Percentiles rank a stretch among this genome's conserved stretches.
These are phyloP conservation scores for Letharia columbiana DNA, from an alignment of 495 filamentous ascomycete species.

Conservation along the genomic window DNA sequence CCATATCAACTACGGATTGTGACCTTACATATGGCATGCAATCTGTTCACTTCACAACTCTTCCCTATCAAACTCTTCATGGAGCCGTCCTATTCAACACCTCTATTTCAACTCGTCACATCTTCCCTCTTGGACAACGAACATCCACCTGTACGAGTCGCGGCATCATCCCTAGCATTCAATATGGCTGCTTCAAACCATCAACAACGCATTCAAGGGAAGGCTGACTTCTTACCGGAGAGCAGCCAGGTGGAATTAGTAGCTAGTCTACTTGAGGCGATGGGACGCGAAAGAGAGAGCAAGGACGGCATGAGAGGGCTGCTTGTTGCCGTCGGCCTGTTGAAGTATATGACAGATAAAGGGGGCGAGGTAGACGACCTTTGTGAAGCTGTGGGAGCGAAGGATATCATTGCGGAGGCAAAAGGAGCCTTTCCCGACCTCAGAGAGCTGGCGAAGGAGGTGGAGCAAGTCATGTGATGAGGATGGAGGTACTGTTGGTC, in stretches of 20 bases:
- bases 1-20: conserved; percentile 81
- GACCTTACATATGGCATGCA: conserved; percentile 57
- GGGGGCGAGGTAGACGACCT: conserved; percentile 67
- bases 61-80: conserved; percentile 38
- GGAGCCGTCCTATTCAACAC: conserved; percentile 23
- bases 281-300: conserved; percentile 49
- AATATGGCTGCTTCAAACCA: conserved; percentile 69
- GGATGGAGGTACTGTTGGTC: background rate
- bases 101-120: conserved; percentile 42
- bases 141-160: conserved; percentile 52
- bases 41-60: conserved; percentile 51
- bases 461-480: conserved; percentile 36
- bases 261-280: conserved; percentile 67
- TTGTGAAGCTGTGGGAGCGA: conserved; percentile 62
- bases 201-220: conserved; percentile 48
- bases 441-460: conserved; percentile 44
- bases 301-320: conserved; percentile 64
- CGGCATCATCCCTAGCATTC: conserved; percentile 73
- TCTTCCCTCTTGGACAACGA: conserved; percentile 46
- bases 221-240: conserved; percentile 53
- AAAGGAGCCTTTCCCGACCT: conserved; percentile 26
- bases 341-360: conserved; percentile 60
- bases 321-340: conserved; percentile 59
- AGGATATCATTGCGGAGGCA: conserved; percentile 49
- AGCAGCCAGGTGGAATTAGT: conserved; percentile 68